These are phyloP conservation scores for Verticillium isaacii DNA, from an alignment of 2,329 filamentous ascomycete genomes.

Conservation along the genomic window DNA sequence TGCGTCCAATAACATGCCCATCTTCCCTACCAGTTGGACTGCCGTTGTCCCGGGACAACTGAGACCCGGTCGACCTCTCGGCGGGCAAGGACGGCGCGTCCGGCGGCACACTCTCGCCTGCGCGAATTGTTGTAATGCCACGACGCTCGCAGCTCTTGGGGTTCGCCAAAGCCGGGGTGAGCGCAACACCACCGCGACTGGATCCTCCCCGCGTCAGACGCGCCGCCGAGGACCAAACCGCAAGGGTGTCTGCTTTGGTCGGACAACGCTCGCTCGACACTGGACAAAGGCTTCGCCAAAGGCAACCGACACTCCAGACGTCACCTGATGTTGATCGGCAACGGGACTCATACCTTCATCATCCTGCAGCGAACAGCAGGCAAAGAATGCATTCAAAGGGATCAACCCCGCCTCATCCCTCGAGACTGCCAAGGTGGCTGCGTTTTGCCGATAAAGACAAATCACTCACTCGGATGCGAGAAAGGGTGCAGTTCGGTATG, in stretches of 20 bases:
- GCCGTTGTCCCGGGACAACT: background rate
- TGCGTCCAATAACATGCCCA: background rate
- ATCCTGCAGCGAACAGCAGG: background rate
- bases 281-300: background rate
- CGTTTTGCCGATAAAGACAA: background rate
- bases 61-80: background rate
- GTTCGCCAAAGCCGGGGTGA: background rate
- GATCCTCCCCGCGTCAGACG: too few species aligned
- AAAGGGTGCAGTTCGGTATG: too few species aligned
- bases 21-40: background rate
- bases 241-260: too few species aligned
- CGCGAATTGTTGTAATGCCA: slow-evolving; percentile 3
- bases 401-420: background rate
- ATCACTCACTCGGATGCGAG: background rate
- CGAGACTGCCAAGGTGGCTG: background rate
- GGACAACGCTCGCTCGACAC: too few species aligned
- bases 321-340: too few species aligned
- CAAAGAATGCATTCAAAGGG: background rate
- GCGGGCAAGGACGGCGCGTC: background rate
- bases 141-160: background rate
- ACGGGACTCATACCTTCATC: background rate
- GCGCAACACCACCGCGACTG: background rate
- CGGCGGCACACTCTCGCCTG: background rate
- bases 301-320: background rate
- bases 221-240: too few species aligned